Percentiles rank a stretch among this genome's conserved stretches.
These are phyloP conservation scores for Salvia sclarea DNA, from an alignment of 305 asterid species.

Conservation along the genomic window DNA sequence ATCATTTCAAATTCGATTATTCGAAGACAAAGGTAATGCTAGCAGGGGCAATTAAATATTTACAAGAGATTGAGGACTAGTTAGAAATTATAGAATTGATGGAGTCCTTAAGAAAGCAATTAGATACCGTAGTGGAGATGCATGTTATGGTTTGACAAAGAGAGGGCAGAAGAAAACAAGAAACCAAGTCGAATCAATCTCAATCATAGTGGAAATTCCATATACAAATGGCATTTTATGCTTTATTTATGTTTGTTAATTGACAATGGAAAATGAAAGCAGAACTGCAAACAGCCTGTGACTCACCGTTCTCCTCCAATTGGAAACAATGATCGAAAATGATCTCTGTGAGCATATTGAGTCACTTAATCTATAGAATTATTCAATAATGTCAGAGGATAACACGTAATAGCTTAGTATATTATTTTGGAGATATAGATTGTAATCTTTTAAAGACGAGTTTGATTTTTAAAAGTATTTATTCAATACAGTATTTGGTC, in stretches of 20 bases:
- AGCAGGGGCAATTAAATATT: too few species aligned
- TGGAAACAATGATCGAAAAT: background rate
- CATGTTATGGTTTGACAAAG: constrained; percentile 12
- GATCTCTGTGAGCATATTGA: background rate
- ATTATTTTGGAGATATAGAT: too few species aligned
- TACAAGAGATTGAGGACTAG: background rate
- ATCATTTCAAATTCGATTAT: too few species aligned
- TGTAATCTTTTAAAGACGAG: too few species aligned
- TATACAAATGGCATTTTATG: constrained; percentile 8
- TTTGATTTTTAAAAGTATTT: too few species aligned
- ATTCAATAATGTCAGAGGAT: background rate
- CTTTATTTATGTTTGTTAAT: background rate
- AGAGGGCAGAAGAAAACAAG: constrained; percentile 6
- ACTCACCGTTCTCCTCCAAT: background rate
- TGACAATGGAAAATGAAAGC: constrained; percentile 6
- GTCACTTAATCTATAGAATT: background rate
- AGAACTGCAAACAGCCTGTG: background rate
- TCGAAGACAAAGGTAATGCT: too few species aligned
- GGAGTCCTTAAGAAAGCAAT: background rate
- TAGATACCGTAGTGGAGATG: constrained; percentile 7
- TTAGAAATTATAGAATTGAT: background rate
- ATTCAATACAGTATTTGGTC: too few species aligned
- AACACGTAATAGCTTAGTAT: too few species aligned
- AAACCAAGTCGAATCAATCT: constrained; percentile 22
- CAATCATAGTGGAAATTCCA: constrained; percentile 2